phyloP scores from a whole-genome alignment of 805 yeast species.

The Maudiozyma turicensis region DNA sequence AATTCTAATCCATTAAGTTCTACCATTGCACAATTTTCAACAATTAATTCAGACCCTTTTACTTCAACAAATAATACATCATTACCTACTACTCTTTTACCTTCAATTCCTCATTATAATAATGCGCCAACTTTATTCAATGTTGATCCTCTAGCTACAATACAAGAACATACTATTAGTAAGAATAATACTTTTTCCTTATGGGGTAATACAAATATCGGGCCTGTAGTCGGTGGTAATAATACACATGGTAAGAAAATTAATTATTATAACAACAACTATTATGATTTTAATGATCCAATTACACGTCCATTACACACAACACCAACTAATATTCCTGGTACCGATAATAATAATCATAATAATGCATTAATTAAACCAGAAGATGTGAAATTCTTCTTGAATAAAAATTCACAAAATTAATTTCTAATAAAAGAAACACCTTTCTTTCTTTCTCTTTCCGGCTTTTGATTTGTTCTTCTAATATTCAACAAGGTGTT shows the following conservation, averaged over 20 bases:
- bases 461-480: no score
- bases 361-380: no score
- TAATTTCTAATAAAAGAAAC: no score
- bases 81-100: background rate
- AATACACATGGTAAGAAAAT: background rate
- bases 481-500: no score
- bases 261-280: background rate
- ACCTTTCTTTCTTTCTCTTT: no score
- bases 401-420: no score
- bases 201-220: background rate
- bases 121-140: background rate
- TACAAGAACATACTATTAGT: background rate
- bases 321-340: background rate
- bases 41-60: background rate
- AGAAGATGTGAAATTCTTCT: background rate
- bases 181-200: background rate
- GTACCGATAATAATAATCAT: background rate
- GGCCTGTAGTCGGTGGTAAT: background rate
- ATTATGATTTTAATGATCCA: background rate
- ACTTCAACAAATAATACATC: background rate
- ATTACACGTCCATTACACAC: background rate
- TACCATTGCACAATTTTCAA: background rate
- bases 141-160: background rate
- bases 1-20: background rate
- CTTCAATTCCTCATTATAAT: background rate